A percentile compares a stretch with the other conserved stretches of the same genome.
Conservation (phyloP, 208 protist species). For the Leishmania amazonensis region DNA sequence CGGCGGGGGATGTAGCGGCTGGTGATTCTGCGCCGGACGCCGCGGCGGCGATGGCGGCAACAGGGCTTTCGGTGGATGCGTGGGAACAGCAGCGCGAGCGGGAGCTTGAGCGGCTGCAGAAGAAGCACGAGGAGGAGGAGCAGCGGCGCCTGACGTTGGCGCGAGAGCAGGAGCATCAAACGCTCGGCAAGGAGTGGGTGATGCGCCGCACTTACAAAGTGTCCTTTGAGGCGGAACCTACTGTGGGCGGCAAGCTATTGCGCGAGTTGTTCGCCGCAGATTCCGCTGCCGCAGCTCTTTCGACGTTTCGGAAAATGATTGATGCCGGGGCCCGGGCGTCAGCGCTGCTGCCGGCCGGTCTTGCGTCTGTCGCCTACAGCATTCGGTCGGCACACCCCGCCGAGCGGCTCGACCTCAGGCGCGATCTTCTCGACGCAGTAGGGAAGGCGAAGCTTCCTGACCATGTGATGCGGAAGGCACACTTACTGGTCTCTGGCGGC, state of each 20-base stretch:
- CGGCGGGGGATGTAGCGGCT: not conserved
- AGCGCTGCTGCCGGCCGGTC: conserved; percentile 26
- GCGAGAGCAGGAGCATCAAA: conserved; percentile 67
- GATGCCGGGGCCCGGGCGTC: conserved; percentile 17
- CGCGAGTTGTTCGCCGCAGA: conserved; percentile 31
- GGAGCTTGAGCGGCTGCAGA: conserved; percentile 72
- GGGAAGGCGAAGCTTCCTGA: conserved; percentile 32
- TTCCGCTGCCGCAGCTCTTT: conserved; percentile 14
- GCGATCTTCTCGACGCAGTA: conserved; percentile 23
- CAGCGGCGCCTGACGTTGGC: conserved; percentile 35
- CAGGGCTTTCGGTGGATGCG: conserved; percentile 66
- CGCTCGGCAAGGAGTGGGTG: conserved; percentile 73
- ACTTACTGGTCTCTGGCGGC: conserved; percentile 29
- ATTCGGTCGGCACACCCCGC: conserved; percentile 10
- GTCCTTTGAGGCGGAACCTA: conserved; percentile 14
- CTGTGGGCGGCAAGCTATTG: conserved; percentile 26
- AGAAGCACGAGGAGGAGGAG: conserved; percentile 66
- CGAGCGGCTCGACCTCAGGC: conserved; percentile 15
- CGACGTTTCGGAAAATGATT: conserved; percentile 30
- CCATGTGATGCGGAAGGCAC: conserved; percentile 26
- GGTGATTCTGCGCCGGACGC: not conserved
- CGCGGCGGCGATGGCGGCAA: not conserved
- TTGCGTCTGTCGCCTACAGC: conserved; percentile 23
- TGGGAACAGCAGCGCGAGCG: conserved; percentile 88
- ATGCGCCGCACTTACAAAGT: conserved; percentile 8